A percentile compares a stretch with the other conserved stretches of the same genome.
Evolutionary conservation across 768 basidiomycete species (phyloP).

Genomic region (Gymnopilus junonius): DNA sequence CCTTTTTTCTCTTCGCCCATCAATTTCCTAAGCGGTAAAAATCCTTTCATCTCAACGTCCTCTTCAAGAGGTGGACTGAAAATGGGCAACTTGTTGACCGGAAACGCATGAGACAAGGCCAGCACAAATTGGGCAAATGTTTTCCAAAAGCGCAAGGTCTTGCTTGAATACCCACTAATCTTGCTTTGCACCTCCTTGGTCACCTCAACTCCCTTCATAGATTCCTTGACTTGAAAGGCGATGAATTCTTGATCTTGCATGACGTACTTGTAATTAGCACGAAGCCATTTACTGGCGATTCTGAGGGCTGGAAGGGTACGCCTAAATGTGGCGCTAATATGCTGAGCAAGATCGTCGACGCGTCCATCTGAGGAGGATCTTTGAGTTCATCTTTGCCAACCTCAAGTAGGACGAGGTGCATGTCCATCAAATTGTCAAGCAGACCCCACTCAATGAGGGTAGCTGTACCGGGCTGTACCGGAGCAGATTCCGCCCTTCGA

Average conservation of each 20-base stretch:
- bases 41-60: conserved; percentile 88
- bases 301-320: conserved; percentile 87
- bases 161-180: conserved; percentile 40
- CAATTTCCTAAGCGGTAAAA: conserved; percentile 75
- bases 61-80: conserved; percentile 78
- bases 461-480: conserved; percentile 35
- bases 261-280: conserved; percentile 74
- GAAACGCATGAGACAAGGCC: conserved; percentile 69
- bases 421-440: conserved; percentile 65
- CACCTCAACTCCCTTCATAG: conserved; percentile 30
- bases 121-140: conserved; percentile 70
- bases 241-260: conserved; percentile 46
- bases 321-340: conserved; percentile 85
- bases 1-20: conserved; percentile 43
- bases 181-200: conserved; percentile 34
- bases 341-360: conserved; percentile 70
- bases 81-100: conserved; percentile 58
- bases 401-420: conserved; percentile 66
- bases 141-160: conserved; percentile 68
- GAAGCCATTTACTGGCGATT: conserved; percentile 89
- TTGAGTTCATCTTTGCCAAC: conserved; percentile 67
- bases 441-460: conserved; percentile 65
- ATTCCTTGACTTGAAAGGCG: conserved; percentile 36
- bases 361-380: conserved; percentile 57
- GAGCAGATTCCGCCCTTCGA: conserved; percentile 28